These are phyloP conservation scores for Vigna trinervia DNA, from an alignment of 306 rosid genomes.

Conservation along the genomic window DNA sequence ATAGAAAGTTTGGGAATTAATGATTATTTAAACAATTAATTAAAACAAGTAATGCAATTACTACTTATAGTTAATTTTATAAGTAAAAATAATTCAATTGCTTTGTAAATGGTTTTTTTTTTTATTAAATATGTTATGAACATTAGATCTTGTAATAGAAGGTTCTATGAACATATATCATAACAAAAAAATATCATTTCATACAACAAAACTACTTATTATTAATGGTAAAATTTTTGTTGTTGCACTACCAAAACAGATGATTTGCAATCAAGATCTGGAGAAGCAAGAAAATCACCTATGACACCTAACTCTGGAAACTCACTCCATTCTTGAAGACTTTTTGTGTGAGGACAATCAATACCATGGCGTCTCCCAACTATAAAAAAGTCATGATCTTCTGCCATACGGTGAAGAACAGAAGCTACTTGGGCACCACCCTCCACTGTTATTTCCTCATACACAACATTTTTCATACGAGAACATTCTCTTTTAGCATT, in stretches of 20 bases:
- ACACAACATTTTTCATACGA: background rate
- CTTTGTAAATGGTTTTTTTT: too few relatives aligned
- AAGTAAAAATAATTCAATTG: too few relatives aligned
- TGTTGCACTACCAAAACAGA: constrained; percentile 62
- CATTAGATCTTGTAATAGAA: too few relatives aligned
- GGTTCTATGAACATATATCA: too few relatives aligned
- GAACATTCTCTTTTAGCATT: constrained; percentile 15
- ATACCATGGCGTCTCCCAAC: constrained; percentile 61
- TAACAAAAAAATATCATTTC: too few relatives aligned
- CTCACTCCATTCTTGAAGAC: constrained; percentile 67
- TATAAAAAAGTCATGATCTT: constrained; percentile 53
- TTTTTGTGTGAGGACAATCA: constrained; percentile 47
- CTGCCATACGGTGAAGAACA: constrained; percentile 40
- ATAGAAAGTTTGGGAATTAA: too few relatives aligned
- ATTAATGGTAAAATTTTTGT: constrained; percentile 8
- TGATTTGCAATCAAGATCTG: constrained; percentile 47
- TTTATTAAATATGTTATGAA: too few relatives aligned
- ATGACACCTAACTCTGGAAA: constrained; percentile 62
- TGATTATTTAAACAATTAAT: too few relatives aligned
- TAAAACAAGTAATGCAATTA: too few relatives aligned
- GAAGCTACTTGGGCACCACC: constrained; percentile 42
- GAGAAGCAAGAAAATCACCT: constrained; percentile 72
- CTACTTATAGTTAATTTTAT: too few relatives aligned
- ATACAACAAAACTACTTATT: too few relatives aligned
- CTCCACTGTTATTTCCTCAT: constrained; percentile 19